These are phyloP conservation scores for Paramecium sexaurelia DNA, from an alignment of 73 alveolate genomes.

Conservation along the genomic window DNA sequence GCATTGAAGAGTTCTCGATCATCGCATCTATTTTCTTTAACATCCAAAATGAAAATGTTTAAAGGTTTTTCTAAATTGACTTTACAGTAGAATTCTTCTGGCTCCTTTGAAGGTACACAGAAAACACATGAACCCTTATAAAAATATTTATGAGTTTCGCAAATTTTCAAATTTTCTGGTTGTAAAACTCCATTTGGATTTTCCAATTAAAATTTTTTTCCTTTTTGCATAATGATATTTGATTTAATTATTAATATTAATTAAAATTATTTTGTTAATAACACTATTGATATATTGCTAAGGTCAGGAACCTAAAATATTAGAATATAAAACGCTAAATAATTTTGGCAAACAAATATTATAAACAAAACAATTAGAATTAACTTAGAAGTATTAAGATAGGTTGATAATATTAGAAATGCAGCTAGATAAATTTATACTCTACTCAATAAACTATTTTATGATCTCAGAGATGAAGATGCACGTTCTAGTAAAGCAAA, in stretches of 20 bases:
- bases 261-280: not conserved
- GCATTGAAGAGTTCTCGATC: not conserved
- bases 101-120: not conserved
- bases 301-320: not conserved
- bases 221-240: not conserved
- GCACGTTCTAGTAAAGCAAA: not conserved
- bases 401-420: not conserved
- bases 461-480: constrained; percentile 40
- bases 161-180: not conserved
- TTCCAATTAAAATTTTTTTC: not conserved
- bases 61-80: not conserved
- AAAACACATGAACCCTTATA: not conserved
- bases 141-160: not conserved
- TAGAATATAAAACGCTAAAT: not conserved
- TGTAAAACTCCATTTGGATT: not conserved
- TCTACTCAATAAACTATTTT: not conserved
- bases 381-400: not conserved
- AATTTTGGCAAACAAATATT: not conserved
- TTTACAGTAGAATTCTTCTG: not conserved
- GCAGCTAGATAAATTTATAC: constrained; percentile 21
- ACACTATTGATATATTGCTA: not conserved
- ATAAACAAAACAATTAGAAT: not conserved
- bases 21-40: not conserved
- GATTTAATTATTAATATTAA: not conserved
- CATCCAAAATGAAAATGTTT: not conserved